Evolutionary conservation across 148 eudicot species (phyloP).

Genomic region (Nepenthes gracilis): DNA sequence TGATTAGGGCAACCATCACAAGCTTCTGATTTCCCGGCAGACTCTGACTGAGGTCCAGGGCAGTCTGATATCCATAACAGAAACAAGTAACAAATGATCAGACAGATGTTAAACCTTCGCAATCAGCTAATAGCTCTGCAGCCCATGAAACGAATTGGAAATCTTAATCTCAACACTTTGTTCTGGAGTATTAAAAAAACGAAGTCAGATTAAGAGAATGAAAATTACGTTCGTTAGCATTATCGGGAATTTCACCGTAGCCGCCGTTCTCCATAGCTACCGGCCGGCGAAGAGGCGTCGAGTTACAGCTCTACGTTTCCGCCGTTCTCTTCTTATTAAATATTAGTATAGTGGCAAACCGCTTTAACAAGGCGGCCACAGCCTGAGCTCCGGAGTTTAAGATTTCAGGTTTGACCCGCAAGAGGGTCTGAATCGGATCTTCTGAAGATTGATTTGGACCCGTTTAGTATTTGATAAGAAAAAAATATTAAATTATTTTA

Average conservation of each 20-base stretch:
- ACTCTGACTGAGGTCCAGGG: constrained; percentile 76
- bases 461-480: too few species aligned
- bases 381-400: background rate
- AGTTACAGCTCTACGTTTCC: too few species aligned
- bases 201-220: background rate
- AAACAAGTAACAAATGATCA: background rate
- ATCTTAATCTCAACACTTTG: background rate
- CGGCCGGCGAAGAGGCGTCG: too few species aligned
- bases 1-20: constrained; percentile 95
- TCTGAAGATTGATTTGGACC: too few species aligned
- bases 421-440: too few species aligned
- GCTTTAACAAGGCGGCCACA: background rate
- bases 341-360: too few species aligned
- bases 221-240: constrained; percentile 68
- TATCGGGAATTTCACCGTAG: constrained; percentile 45
- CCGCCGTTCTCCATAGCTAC: constrained; percentile 40
- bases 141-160: background rate
- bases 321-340: too few species aligned
- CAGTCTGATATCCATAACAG: constrained; percentile 39
- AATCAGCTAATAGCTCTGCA: background rate
- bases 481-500: too few species aligned
- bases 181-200: background rate
- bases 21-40: constrained; percentile 75
- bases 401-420: background rate
- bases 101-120: background rate